Percentiles rank a stretch among this genome's conserved stretches.
Conservation (phyloP, 225 moss, liverwort and hornwort genomes). For the Marchantia paleacea region DNA sequence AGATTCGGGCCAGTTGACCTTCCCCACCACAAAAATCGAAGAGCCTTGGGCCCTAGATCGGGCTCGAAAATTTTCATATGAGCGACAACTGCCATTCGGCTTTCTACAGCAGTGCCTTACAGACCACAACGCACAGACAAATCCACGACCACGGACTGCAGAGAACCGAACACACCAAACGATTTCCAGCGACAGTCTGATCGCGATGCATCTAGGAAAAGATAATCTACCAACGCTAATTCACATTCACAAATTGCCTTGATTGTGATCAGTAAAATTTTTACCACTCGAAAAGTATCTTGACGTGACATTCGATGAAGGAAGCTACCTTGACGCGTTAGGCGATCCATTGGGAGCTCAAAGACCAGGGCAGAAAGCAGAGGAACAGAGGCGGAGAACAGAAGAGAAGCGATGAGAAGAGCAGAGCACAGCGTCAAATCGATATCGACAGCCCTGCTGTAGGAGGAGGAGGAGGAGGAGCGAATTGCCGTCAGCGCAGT, state of each 20-base stretch:
- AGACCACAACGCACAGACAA: too few relatives aligned
- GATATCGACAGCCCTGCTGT: not conserved
- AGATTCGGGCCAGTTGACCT: not conserved
- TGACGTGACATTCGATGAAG: constrained; percentile 33
- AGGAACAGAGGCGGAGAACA: not conserved
- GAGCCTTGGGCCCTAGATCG: constrained; percentile 7
- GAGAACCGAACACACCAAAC: not conserved
- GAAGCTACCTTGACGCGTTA: constrained; percentile 27
- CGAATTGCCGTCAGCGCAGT: not conserved
- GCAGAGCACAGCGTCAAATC: not conserved
- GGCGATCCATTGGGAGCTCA: constrained; percentile 22
- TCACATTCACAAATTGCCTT: too few relatives aligned
- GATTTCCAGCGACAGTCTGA: too few relatives aligned
- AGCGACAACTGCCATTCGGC: not conserved
- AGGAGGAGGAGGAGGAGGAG: not conserved
- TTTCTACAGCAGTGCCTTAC: not conserved
- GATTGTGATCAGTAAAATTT: not conserved
- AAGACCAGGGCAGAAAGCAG: not conserved
- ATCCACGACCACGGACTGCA: not conserved
- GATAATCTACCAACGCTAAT: not conserved
- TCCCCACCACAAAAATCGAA: not conserved
- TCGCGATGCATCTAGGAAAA: not conserved
- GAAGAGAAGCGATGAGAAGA: not conserved
- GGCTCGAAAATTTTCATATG: not conserved
- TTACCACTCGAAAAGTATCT: constrained; percentile 28